Percentiles rank a stretch among this genome's conserved stretches.
Conservation (phyloP, 768 basidiomycete genomes). For the Hypholoma fasciculare region DNA sequence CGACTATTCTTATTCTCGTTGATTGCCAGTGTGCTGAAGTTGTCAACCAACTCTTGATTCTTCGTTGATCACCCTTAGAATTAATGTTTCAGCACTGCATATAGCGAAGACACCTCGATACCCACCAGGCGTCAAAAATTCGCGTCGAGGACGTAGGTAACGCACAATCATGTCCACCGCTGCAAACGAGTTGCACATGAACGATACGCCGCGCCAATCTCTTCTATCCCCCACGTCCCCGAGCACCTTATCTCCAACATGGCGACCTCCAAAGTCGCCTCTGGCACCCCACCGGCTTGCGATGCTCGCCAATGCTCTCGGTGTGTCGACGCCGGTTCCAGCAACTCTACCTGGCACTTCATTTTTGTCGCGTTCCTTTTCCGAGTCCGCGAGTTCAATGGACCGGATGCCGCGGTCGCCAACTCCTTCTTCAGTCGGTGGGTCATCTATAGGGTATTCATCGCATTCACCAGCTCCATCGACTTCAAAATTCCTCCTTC, state of each 20-base stretch:
- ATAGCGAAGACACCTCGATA: constrained; percentile 2
- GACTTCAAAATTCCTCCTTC: constrained; percentile 73
- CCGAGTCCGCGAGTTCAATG: constrained; percentile 27
- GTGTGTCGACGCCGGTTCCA: constrained; percentile 75
- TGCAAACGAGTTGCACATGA: not conserved
- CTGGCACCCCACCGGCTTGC: constrained; percentile 77
- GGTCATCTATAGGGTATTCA: constrained; percentile 26
- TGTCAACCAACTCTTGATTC: no score
- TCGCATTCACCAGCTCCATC: constrained; percentile 32
- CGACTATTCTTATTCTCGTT: no score
- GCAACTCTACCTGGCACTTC: constrained; percentile 29
- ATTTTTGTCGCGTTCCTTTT: constrained; percentile 33
- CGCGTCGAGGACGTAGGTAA: no score
- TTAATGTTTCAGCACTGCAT: constrained; percentile 14
- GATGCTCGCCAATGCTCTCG: constrained; percentile 83
- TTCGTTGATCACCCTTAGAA: not conserved
- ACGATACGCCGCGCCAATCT: constrained; percentile 22
- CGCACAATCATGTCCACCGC: no score
- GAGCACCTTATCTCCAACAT: constrained; percentile 24
- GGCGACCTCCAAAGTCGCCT: constrained; percentile 71
- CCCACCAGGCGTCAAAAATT: not conserved
- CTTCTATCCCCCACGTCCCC: constrained; percentile 24
- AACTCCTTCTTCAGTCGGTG: constrained; percentile 25
- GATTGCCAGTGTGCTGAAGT: no score
- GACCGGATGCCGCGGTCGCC: constrained; percentile 49